Conservation (phyloP, 2,329 filamentous ascomycete species). For the Zymoseptoria brevis region DNA sequence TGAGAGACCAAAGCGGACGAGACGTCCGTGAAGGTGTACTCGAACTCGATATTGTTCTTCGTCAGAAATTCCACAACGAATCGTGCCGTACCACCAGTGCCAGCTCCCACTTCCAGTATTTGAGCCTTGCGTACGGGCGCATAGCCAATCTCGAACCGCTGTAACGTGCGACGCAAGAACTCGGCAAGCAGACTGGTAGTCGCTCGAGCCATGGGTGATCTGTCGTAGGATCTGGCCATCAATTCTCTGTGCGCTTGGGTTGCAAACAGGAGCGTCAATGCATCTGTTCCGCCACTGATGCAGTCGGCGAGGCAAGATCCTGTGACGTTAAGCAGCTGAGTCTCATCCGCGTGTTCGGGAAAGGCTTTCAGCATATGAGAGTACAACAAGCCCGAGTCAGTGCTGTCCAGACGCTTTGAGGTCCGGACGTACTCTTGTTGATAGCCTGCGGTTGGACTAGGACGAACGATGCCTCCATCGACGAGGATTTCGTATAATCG, state of each 20-base stretch:
- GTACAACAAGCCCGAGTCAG: neutral
- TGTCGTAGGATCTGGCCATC: conserved; percentile 5
- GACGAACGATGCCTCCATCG: conserved; percentile 2
- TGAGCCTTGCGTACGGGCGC: conserved; percentile 3
- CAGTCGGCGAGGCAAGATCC: conserved; percentile 5
- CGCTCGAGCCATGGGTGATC: conserved; percentile 5
- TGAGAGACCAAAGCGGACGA: conserved; percentile 24
- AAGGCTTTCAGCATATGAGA: conserved; percentile 2
- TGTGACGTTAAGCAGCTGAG: conserved; percentile 4
- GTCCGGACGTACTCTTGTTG: conserved; percentile 3
- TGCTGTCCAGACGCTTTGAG: neutral
- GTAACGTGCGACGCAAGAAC: neutral
- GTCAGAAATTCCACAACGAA: conserved; percentile 26
- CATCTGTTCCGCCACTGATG: conserved; percentile 2
- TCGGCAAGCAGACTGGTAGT: conserved; percentile 2
- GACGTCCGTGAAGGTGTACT: conserved; percentile 41
- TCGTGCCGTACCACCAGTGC: conserved; percentile 38
- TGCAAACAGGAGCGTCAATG: conserved; percentile 5
- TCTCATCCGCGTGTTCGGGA: conserved; percentile 7
- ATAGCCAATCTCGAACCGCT: neutral
- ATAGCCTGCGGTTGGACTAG: neutral
- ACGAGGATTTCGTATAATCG: conserved; percentile 2
- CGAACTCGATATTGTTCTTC: conserved; percentile 18
- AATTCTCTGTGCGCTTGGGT: neutral
- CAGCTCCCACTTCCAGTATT: conserved; percentile 40